phyloP scores from a whole-genome alignment of 306 rosid species.

The Cucumis sativus region Cucumber_9930_V3 NC_026655.2:16588001-16588500 shows the following conservation, averaged over 20 bases:
- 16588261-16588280: neutral
- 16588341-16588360: neutral
- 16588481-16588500: too few relatives aligned
- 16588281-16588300: too few relatives aligned
- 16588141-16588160: slow-evolving; percentile 9
- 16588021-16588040: slow-evolving; percentile 41
- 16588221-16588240: neutral
- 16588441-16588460: too few relatives aligned
- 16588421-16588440: too few relatives aligned
- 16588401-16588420: too few relatives aligned
- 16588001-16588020: slow-evolving; percentile 47
- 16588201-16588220: neutral
- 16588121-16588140: neutral
- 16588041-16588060: slow-evolving; percentile 13
- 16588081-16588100: neutral
- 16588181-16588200: neutral
- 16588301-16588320: neutral
- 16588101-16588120: neutral
- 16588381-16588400: too few relatives aligned
- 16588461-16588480: too few relatives aligned
- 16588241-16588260: neutral
- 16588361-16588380: too few relatives aligned
- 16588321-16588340: neutral
- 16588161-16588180: slow-evolving; percentile 4
- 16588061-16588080: neutral